Percentiles rank a stretch among this genome's conserved stretches.
These are phyloP conservation scores for Amanita exitialis DNA, from an alignment of 768 basidiomycete genomes.

Conservation along the genomic window DNA sequence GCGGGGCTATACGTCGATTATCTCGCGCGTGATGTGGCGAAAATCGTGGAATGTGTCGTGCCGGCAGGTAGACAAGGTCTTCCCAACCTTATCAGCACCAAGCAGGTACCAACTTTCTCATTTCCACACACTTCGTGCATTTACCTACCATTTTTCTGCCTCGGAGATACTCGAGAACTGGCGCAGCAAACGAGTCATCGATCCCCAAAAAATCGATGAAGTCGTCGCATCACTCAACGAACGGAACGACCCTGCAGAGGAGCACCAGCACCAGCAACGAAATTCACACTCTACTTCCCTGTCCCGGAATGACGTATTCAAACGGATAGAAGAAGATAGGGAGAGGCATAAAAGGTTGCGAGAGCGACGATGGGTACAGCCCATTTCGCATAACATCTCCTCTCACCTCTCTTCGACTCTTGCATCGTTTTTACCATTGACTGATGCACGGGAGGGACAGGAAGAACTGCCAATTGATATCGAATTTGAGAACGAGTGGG, in stretches of 20 bases:
- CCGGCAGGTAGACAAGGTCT: conserved; percentile 82
- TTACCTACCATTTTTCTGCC: not conserved
- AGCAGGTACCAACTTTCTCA: conserved; percentile 41
- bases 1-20: conserved; percentile 66
- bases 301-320: conserved; percentile 61
- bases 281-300: conserved; percentile 24
- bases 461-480: conserved; percentile 63
- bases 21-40: conserved; percentile 65
- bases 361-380: conserved; percentile 89
- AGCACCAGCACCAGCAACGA: conserved; percentile 8
- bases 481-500: conserved; percentile 87
- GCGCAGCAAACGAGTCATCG: conserved; percentile 77
- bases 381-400: conserved; percentile 41
- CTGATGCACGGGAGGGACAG: conserved; percentile 39
- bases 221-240: conserved; percentile 45
- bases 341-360: conserved; percentile 88
- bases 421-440: conserved; percentile 52
- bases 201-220: conserved; percentile 69
- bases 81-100: conserved; percentile 79
- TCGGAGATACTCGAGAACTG: conserved; percentile 83
- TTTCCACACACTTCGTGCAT: not conserved
- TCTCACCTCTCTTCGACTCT: conserved; percentile 32
- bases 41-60: conserved; percentile 79
- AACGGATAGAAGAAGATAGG: conserved; percentile 86
- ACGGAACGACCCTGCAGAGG: conserved; percentile 19